Evolutionary conservation across 2,329 filamentous ascomycete genomes (phyloP), one percentile per base, ranked within the genome.

Genomic region (Diaporthe eres): DNA sequence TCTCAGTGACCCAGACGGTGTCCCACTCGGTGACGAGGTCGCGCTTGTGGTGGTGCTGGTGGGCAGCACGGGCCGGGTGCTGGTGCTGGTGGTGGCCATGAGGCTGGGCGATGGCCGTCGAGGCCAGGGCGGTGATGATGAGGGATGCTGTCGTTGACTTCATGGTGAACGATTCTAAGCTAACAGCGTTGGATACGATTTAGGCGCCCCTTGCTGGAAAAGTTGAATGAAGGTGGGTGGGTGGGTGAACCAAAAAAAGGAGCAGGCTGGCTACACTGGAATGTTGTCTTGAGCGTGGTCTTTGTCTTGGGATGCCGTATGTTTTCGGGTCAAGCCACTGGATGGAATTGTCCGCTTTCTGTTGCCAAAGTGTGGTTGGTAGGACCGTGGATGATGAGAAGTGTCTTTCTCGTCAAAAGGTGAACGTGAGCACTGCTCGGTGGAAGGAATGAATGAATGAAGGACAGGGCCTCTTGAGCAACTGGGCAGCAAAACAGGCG

Each of bases 1-100:
- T 86, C 79, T 88, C 86, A 9, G 87, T 89, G 78, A 90, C 87
- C 85, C 87, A 90, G 79, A 87, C 86, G 10, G 84, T 86, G 25
- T 83, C 84, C 82, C 83, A 85, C 61, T 84, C 82, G 57, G 87
- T 89, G 78, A 88, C 85, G 19, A 89, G 75, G 28, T 81, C 86
- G 70, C 86, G 85, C 82, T 87, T 87, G 67, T 83, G 79, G 74
- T 82, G 82, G 78, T 85, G 82, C 76, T 85, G 85, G 75, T 84
- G 84, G 47, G 71, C 58, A n/a, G 51, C 60, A 22, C 74, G 76
- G 28, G 70, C 76, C 76, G 82, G 85, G 78, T 82, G 81, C 73
- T 81, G 80, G 68, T 82, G 81, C 65, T 77, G 78, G 77, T 82
- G 82, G 79, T 85, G 83, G 79, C 81, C 84, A 77, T 85, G 86